Evolutionary conservation across 768 basidiomycete species (phyloP).

Genomic region (Lyophyllum atratum): DNA sequence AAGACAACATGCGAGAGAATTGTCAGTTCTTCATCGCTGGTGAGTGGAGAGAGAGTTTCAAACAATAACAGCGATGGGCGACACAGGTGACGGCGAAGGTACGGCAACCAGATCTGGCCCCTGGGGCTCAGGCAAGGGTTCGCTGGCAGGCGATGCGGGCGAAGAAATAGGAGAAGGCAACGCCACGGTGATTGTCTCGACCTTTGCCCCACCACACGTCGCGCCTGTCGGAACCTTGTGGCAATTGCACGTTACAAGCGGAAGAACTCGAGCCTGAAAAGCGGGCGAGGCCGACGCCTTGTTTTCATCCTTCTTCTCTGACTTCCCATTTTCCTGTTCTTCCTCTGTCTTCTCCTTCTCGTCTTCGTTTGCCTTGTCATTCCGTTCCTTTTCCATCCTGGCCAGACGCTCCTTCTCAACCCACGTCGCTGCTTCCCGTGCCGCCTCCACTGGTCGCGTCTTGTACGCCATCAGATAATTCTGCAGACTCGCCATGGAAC

Average conservation of each 20-base stretch:
- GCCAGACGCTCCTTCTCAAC: constrained; percentile 38
- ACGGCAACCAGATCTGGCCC: neutral
- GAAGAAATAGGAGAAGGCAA: neutral
- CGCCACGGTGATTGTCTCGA: neutral
- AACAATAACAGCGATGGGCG: too few species aligned
- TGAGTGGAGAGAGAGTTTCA: too few species aligned
- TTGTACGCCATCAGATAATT: constrained; percentile 63
- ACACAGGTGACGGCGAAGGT: too few species aligned
- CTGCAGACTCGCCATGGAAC: constrained; percentile 41
- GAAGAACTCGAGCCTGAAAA: neutral
- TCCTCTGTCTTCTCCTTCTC: constrained; percentile 11
- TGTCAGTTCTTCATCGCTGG: too few species aligned
- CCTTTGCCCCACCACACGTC: constrained; percentile 5
- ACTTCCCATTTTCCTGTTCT: constrained; percentile 22
- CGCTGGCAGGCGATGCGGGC: neutral
- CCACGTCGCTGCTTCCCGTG: constrained; percentile 40
- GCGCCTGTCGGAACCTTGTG: neutral
- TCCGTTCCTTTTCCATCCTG: constrained; percentile 15
- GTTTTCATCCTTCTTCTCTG: neutral
- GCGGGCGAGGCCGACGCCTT: neutral
- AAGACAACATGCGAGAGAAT: too few species aligned
- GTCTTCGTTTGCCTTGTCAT: constrained; percentile 28
- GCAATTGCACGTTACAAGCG: neutral
- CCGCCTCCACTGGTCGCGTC: constrained; percentile 51
- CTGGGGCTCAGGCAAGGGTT: neutral